phyloP scores from a whole-genome alignment of 345 rosid species.

The Syzygium oleosum region DNA sequence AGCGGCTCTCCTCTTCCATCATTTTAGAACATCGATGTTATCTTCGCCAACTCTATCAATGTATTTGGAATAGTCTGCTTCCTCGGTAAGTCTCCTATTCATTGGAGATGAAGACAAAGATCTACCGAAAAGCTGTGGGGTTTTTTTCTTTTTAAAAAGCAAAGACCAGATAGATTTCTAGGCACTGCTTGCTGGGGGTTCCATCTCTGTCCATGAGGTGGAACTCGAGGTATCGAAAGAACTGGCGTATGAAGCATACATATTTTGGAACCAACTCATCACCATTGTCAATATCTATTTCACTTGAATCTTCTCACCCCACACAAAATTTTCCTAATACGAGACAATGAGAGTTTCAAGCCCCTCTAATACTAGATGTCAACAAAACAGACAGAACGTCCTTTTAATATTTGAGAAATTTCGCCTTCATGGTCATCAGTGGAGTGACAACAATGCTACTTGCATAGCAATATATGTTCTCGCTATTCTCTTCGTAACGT shows the following conservation, averaged over 20 bases:
- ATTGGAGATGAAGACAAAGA: neutral
- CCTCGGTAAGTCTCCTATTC: neutral
- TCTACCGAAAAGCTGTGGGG: neutral
- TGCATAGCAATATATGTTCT: neutral
- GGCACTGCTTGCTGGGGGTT: rapidly evolving
- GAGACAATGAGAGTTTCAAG: neutral
- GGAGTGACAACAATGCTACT: no score
- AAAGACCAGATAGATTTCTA: neutral
- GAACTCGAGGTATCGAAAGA: neutral
- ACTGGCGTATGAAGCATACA: neutral
- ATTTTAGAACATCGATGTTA: neutral
- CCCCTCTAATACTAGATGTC: rapidly evolving
- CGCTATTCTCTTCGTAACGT: neutral
- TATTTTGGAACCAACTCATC: neutral
- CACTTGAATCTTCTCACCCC: neutral
- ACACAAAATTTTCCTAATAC: no score
- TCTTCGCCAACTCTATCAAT: neutral
- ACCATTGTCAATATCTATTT: neutral
- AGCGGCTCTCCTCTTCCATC: rapidly evolving
- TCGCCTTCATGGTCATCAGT: no score
- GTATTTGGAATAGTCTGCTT: neutral
- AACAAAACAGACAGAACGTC: no score
- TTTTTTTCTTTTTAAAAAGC: no score
- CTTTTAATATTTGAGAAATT: neutral
- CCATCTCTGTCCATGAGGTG: neutral